A percentile compares a stretch with the other conserved stretches of the same genome.
phyloP scores from a whole-genome alignment of 768 basidiomycete species.

The Serendipita sp. region DNA sequence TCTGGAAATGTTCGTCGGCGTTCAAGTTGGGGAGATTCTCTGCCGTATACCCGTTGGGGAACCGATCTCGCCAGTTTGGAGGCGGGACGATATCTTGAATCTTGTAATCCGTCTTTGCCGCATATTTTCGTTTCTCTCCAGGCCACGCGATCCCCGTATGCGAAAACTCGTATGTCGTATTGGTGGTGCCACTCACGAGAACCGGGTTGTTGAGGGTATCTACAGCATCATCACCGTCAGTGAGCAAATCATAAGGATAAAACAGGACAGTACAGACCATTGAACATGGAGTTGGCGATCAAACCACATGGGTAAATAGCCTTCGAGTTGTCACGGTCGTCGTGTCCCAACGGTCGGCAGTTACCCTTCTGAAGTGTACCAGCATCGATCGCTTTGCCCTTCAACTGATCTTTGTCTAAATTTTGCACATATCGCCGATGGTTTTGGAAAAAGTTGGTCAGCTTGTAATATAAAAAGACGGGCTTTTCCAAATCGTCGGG shows the following conservation, averaged over 20 bases:
- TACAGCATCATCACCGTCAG: constrained; percentile 17
- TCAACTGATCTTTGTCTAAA: constrained; percentile 66
- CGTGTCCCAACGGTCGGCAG: constrained; percentile 70
- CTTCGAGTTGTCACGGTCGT: constrained; percentile 26
- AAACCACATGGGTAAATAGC: constrained; percentile 88
- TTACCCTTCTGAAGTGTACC: constrained; percentile 45
- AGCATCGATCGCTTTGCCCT: constrained; percentile 42
- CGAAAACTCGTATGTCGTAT: constrained; percentile 52
- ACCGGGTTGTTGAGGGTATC: constrained; percentile 63
- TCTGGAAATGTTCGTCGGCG: constrained; percentile 84
- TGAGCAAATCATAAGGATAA: background rate
- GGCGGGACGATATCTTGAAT: constrained; percentile 68
- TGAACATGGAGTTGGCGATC: constrained; percentile 94
- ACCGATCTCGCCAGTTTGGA: constrained; percentile 73
- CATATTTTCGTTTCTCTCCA: constrained; percentile 85
- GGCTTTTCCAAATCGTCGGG: constrained; percentile 56
- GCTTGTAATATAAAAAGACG: constrained; percentile 90
- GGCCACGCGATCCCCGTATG: constrained; percentile 84
- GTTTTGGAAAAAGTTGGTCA: constrained; percentile 95
- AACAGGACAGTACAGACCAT: constrained; percentile 36
- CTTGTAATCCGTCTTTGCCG: constrained; percentile 40
- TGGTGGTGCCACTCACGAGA: constrained; percentile 29
- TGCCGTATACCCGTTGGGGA: constrained; percentile 55
- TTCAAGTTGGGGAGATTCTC: constrained; percentile 52
- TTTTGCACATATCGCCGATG: constrained; percentile 96